Evolutionary conservation across 2,329 filamentous ascomycete species (phyloP).

Genomic region (Penicillium freii): DNA sequence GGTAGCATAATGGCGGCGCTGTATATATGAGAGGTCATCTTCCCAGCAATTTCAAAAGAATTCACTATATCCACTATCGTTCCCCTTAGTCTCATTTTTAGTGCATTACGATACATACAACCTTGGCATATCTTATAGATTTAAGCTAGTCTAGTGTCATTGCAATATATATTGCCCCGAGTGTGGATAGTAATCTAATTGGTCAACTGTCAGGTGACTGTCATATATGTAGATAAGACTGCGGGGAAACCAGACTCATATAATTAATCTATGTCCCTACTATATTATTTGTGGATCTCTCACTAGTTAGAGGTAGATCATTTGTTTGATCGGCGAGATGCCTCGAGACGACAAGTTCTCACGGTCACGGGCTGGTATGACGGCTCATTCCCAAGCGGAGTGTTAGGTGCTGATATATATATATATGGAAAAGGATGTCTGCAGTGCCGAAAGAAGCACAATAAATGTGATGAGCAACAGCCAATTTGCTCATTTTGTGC

Average conservation of each 20-base stretch:
- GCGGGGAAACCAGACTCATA: slow-evolving; percentile 14
- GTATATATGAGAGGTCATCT: not conserved
- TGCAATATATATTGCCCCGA: not conserved
- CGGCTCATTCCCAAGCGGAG: not conserved
- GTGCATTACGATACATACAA: not conserved
- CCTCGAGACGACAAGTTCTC: slow-evolving; percentile 14
- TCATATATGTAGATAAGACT: slow-evolving; percentile 3
- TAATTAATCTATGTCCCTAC: not conserved
- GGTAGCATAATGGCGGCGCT: no score
- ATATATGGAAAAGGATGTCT: slow-evolving; percentile 16
- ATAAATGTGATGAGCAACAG: slow-evolving; percentile 23
- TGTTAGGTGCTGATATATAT: slow-evolving; percentile 2
- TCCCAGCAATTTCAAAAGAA: not conserved
- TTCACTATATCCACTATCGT: not conserved
- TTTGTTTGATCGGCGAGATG: slow-evolving; percentile 10
- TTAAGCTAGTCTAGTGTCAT: not conserved
- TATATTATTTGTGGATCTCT: not conserved
- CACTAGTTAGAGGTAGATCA: not conserved
- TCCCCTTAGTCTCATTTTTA: no score
- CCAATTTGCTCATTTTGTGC: slow-evolving; percentile 20
- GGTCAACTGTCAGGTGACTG: slow-evolving; percentile 19
- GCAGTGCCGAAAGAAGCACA: slow-evolving; percentile 21
- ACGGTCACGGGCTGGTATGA: slow-evolving; percentile 22
- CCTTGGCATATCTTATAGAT: not conserved
- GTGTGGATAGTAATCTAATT: not conserved